Conservation (phyloP, 2,329 filamentous ascomycete genomes). For the Alternaria sp. region DNA sequence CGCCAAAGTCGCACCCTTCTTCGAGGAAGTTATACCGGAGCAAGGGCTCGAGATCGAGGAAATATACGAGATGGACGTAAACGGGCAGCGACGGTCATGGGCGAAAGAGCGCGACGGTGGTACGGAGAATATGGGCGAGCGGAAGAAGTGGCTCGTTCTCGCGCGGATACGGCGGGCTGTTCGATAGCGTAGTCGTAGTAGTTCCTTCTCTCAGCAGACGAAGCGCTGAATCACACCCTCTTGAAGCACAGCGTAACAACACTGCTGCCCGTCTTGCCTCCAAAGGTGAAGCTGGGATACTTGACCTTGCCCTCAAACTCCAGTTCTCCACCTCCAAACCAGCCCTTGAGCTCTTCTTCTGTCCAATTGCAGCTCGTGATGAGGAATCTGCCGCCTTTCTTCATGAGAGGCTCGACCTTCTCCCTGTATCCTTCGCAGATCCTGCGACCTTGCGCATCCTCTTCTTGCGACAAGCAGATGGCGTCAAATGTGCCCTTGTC, state of each 20-base stretch:
- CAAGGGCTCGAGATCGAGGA: conserved; percentile 64
- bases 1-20: conserved; percentile 70
- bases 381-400: conserved; percentile 73
- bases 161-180: conserved; percentile 45
- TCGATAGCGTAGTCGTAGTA: not conserved
- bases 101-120: conserved; percentile 61
- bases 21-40: conserved; percentile 59
- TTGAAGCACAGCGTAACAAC: conserved; percentile 87
- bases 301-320: conserved; percentile 71
- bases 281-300: conserved; percentile 89
- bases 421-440: conserved; percentile 77
- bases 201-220: not conserved
- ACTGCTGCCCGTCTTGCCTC: conserved; percentile 84
- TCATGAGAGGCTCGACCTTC: conserved; percentile 72
- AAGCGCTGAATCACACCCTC: conserved; percentile 47
- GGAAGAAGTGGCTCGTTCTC: conserved; percentile 75
- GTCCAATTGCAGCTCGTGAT: conserved; percentile 99
- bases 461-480: conserved; percentile 73
- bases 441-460: conserved; percentile 59
- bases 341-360: conserved; percentile 78
- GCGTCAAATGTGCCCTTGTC: conserved; percentile 99
- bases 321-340: conserved; percentile 71
- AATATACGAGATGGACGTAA: conserved; percentile 73
- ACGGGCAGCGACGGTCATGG: conserved; percentile 69
- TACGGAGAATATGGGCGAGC: conserved; percentile 64